These are phyloP conservation scores for Diaporthe capsici DNA, from an alignment of 2,329 filamentous ascomycete genomes.

Conservation along the genomic window DNA sequence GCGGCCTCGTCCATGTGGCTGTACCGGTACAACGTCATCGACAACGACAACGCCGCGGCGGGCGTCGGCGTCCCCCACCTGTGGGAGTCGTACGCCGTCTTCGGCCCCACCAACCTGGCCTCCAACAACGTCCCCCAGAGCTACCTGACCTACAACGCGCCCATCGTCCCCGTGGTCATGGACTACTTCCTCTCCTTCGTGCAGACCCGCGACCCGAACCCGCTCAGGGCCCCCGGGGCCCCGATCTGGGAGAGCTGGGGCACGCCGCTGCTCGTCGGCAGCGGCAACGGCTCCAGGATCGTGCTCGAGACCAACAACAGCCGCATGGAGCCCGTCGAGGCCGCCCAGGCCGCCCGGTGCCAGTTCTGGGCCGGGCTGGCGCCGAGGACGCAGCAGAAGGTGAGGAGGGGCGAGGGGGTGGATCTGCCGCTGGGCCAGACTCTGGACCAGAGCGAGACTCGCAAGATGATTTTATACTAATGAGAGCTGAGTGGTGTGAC, in stretches of 20 bases:
- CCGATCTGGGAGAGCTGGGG: slow-evolving; percentile 60
- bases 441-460: background rate
- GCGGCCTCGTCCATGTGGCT: slow-evolving; percentile 52
- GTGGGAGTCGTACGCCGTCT: slow-evolving; percentile 63
- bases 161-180: slow-evolving; percentile 62
- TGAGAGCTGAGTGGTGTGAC: background rate
- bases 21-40: slow-evolving; percentile 65
- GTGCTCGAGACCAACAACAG: slow-evolving; percentile 57
- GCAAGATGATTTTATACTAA: background rate
- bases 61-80: slow-evolving; percentile 65
- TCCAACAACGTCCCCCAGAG: slow-evolving; percentile 50
- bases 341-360: slow-evolving; percentile 55
- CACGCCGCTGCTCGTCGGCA: slow-evolving; percentile 44
- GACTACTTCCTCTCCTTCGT: slow-evolving; percentile 66
- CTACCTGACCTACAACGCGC: slow-evolving; percentile 61
- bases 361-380: slow-evolving; percentile 58
- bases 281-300: slow-evolving; percentile 50
- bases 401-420: slow-evolving; percentile 13
- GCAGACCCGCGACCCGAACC: slow-evolving; percentile 60
- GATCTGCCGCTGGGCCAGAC: background rate
- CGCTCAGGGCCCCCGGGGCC: slow-evolving; percentile 49
- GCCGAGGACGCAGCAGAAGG: slow-evolving; percentile 51
- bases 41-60: slow-evolving; percentile 50
- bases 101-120: slow-evolving; percentile 58
- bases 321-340: slow-evolving; percentile 56